Conservation (phyloP, 441 rosid species). For the Omphalea diandra region DNA sequence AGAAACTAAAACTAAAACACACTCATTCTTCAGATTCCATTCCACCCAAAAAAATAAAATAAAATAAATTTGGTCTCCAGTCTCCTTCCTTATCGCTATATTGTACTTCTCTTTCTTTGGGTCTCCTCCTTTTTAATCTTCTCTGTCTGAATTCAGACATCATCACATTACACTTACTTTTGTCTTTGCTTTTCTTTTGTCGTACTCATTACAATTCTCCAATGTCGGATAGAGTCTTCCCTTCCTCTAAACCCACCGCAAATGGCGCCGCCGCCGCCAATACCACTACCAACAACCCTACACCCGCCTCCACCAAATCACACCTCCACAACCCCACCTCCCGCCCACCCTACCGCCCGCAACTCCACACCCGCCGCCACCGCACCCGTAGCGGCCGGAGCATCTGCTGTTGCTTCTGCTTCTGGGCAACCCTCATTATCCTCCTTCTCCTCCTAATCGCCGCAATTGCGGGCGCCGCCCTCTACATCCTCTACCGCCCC, state of each 20-base stretch:
- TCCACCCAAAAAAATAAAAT: no score
- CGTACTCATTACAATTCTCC: not conserved
- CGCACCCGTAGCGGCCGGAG: constrained; percentile 49
- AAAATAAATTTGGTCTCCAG: no score
- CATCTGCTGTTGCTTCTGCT: constrained; percentile 73
- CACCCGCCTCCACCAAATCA: constrained; percentile 42
- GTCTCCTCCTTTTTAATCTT: not conserved
- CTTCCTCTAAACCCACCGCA: constrained; percentile 56
- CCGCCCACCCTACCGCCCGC: constrained; percentile 64
- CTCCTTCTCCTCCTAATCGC: constrained; percentile 50
- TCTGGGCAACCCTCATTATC: constrained; percentile 54
- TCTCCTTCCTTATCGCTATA: constrained; percentile 7
- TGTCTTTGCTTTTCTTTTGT: not conserved
- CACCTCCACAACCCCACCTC: constrained; percentile 53
- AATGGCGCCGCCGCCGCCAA: constrained; percentile 31
- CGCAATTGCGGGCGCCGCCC: constrained; percentile 47
- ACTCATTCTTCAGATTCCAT: constrained; percentile 17
- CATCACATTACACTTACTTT: no score
- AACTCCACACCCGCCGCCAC: constrained; percentile 55
- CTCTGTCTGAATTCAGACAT: not conserved
- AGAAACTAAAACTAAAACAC: no score
- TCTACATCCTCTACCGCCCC: constrained; percentile 80
- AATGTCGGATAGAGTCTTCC: constrained; percentile 67
- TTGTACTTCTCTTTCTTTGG: not conserved
- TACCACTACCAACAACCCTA: no score